Percentiles rank a stretch among this genome's conserved stretches.
Evolutionary conservation across 768 basidiomycete genomes (phyloP).

Genomic region (Kwoniella newhampshirensis): DNA sequence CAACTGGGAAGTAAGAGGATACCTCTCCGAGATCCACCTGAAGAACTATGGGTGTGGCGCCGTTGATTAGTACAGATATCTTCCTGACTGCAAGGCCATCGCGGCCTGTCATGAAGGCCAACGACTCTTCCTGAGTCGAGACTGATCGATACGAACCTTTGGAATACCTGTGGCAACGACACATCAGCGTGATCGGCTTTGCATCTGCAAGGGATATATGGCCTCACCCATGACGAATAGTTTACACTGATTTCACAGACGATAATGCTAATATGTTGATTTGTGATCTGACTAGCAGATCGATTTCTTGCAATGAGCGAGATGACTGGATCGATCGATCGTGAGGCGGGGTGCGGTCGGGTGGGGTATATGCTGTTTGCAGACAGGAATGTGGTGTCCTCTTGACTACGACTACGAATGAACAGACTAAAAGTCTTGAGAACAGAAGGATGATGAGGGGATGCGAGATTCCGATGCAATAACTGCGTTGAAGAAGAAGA

Average conservation of each 20-base stretch:
- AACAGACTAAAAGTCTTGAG: not conserved
- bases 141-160: slow-evolving; percentile 55
- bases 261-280: not conserved
- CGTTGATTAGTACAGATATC: not conserved
- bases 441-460: not conserved
- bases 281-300: not conserved
- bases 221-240: slow-evolving; percentile 26
- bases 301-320: not conserved
- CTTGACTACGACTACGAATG: not conserved
- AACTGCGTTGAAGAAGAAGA: slow-evolving; percentile 3
- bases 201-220: not conserved
- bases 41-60: slow-evolving; percentile 67
- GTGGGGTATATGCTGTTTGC: not conserved
- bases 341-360: not conserved
- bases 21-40: slow-evolving; percentile 97
- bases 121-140: not conserved
- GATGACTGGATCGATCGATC: slow-evolving; percentile 17
- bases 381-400: slow-evolving; percentile 7
- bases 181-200: slow-evolving; percentile 5
- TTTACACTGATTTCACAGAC: not conserved
- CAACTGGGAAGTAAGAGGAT: slow-evolving; percentile 94
- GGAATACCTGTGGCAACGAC: slow-evolving; percentile 56
- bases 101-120: too few species aligned
- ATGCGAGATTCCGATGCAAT: slow-evolving; percentile 3
- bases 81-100: not conserved